These are phyloP conservation scores for Populus alba DNA, from an alignment of 345 rosid species.

Conservation along the genomic window DNA sequence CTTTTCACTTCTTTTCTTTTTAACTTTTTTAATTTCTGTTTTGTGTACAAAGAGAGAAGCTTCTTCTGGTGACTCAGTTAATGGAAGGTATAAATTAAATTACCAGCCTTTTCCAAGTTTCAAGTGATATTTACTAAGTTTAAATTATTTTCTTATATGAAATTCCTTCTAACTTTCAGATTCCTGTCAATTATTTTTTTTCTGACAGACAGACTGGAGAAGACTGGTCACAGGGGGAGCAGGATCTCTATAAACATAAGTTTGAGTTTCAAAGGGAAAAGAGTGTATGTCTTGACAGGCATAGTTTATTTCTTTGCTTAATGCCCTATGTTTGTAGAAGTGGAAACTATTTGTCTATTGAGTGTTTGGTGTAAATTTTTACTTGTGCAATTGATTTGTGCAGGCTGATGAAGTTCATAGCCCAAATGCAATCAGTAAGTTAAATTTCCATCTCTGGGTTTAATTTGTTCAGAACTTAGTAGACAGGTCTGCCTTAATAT, in stretches of 20 bases:
- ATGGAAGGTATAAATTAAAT: constrained; percentile 37
- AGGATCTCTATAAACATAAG: constrained; percentile 25
- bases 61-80: constrained; percentile 23
- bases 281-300: constrained; percentile 35
- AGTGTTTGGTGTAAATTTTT: constrained; percentile 12
- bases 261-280: constrained; percentile 30
- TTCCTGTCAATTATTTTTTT: constrained; percentile 37
- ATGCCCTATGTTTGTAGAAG: constrained; percentile 1
- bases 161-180: constrained; percentile 4
- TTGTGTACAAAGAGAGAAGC: constrained; percentile 33
- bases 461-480: neutral
- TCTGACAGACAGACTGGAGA: constrained; percentile 57
- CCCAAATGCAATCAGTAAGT: constrained; percentile 50
- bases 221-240: constrained; percentile 17
- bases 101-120: neutral
- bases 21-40: neutral
- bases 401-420: constrained; percentile 53
- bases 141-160: neutral
- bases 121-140: neutral
- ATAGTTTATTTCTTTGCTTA: constrained; percentile 16
- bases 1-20: neutral
- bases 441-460: constrained; percentile 8
- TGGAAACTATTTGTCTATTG: neutral
- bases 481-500: neutral
- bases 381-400: constrained; percentile 23